Evolutionary conservation across 1,139 yeast genomes (phyloP).

Genomic region (Magnusiomyces tetraspermus): DNA sequence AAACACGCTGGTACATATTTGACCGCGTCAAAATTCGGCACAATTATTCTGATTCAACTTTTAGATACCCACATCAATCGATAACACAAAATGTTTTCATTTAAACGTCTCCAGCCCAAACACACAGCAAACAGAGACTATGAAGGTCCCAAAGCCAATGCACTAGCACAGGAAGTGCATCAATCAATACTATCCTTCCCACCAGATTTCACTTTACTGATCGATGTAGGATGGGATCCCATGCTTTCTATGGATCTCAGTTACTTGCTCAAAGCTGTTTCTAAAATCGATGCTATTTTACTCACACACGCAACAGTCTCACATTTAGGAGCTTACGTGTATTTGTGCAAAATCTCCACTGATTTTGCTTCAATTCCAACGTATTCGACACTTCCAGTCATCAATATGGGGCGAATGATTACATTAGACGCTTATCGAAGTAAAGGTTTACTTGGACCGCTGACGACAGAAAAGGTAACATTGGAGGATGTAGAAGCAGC

Average conservation of each 20-base stretch:
- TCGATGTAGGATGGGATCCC: conserved; percentile 36
- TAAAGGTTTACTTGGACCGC: conserved; percentile 67
- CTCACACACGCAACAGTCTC: conserved; percentile 80
- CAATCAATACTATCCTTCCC: conserved; percentile 24
- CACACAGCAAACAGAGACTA: conserved; percentile 4
- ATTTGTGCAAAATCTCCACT: conserved; percentile 55
- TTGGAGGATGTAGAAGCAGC: conserved; percentile 69
- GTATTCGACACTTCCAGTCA: conserved; percentile 81
- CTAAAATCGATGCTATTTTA: conserved; percentile 55
- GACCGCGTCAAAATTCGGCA: too few relatives aligned
- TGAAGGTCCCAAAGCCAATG: conserved; percentile 3
- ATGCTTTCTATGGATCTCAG: conserved; percentile 23
- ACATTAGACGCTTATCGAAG: conserved; percentile 74
- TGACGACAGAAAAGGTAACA: conserved; percentile 49
- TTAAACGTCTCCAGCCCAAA: conserved; percentile 7
- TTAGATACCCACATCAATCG: too few relatives aligned
- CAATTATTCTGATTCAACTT: neutral
- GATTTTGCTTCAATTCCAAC: conserved; percentile 61
- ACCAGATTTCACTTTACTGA: conserved; percentile 24
- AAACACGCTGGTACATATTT: too few relatives aligned
- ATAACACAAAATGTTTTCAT: conserved; percentile 41
- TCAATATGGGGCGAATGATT: conserved; percentile 76
- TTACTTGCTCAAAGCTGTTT: conserved; percentile 20
- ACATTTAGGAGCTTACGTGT: conserved; percentile 71
- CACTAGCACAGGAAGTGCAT: conserved; percentile 5